These are phyloP conservation scores for Pulveroboletus sp. DNA, from an alignment of 1,284 basidiomycete genomes.

Conservation along the genomic window DNA sequence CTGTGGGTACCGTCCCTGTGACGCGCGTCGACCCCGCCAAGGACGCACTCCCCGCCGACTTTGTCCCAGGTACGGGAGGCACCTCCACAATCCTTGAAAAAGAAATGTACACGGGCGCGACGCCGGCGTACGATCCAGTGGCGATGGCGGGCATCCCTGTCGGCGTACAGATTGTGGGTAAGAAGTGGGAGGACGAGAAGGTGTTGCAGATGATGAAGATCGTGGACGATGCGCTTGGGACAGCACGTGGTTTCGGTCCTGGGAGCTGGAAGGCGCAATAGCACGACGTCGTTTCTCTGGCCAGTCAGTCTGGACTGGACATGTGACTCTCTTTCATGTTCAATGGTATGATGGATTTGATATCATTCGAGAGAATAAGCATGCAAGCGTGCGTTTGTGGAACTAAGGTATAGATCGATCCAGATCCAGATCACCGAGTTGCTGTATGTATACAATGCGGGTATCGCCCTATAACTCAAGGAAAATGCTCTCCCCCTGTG, in stretches of 20 bases:
- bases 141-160: slow-evolving; percentile 81
- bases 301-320: too few species aligned
- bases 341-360: too few species aligned
- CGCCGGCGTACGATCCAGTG: slow-evolving; percentile 65
- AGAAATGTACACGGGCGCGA: slow-evolving; percentile 54
- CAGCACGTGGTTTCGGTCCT: slow-evolving; percentile 55
- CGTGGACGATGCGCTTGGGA: slow-evolving; percentile 68
- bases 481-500: background rate
- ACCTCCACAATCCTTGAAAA: slow-evolving; percentile 59
- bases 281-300: too few species aligned
- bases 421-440: slow-evolving; percentile 6
- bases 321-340: too few species aligned
- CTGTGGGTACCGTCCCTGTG: slow-evolving; percentile 79
- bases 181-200: slow-evolving; percentile 85
- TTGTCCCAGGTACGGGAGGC: slow-evolving; percentile 46
- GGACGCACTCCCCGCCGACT: slow-evolving; percentile 65
- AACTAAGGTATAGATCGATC: background rate
- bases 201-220: slow-evolving; percentile 80
- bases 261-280: slow-evolving; percentile 32
- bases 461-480: slow-evolving; percentile 5
- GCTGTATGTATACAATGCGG: slow-evolving; percentile 23
- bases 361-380: background rate
- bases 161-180: slow-evolving; percentile 79
- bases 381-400: background rate
- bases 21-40: slow-evolving; percentile 68